Evolutionary conservation across 257 asterid species (phyloP), one percentile per base, ranked within the genome.

Genomic region (Perilla frutescens): DNA sequence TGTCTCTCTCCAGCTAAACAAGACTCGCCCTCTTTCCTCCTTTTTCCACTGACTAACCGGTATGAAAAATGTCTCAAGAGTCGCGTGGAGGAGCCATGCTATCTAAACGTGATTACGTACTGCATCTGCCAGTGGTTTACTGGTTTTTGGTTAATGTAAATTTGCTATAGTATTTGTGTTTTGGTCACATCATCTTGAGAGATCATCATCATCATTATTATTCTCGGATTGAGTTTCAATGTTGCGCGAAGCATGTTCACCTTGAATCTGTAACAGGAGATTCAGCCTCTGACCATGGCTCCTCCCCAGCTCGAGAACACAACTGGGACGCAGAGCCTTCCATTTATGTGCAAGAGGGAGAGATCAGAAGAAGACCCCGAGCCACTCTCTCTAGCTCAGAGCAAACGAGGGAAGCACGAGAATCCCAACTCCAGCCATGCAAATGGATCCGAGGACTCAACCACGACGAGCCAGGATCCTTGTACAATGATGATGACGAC

Each of bases 381-480:
- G 62, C 91, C 81, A 4, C 87, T 90, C 68, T 88, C 96, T n/a
- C 70, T 88, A 70, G 67, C 85, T 39, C 95, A 83, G 58, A 70
- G 80, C 61, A 94, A 94, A 76, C 80, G 96, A 73, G 81, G 93
- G 6, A 94, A 89, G 80, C 86, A 59, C 3, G 92, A 90, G 5
- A 91, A 88, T 58, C 97, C 97, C 13, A 94, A 81, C 96, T 87
- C 90, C 6, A 85, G 96, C 91, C 82, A 86, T 55, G 96, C 97
- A 13, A 91, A 94, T 41, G 99, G 98, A 37, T 94, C 99, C 1
- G 96, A 94, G 66, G 97, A 94, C 59, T 94, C 99, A 7, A 94
- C 97, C 56, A 91, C 97, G 1, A 94, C 97, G 7, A 87, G 96
- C 82, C 95, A 85, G 68, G 96, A 87, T 39, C 93, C 90, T 41